Evolutionary conservation across 129 eudicot species (phyloP), one percentile per base, ranked within the genome.

Genomic region (Flaveria brownii): DNA sequence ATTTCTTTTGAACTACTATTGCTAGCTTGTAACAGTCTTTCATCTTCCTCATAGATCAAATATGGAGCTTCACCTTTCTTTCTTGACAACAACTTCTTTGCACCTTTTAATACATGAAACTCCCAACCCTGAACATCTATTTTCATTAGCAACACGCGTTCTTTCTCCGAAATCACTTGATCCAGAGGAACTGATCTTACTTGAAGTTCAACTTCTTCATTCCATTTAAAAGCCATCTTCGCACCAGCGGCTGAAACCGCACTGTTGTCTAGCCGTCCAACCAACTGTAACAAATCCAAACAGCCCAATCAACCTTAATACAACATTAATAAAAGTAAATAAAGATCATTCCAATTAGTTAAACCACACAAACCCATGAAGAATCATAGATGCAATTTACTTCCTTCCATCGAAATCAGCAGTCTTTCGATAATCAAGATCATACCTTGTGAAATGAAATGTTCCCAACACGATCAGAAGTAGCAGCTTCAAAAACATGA

Each of bases 101-200:
- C 97, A 30, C 96, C 96, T 82, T 88, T 91, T 42, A 94, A 77
- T 10, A 94, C 97, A 73, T 91, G 98, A 75, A 85, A 86, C 80
- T 91, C 98, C 98, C 96, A 94, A 3, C 98, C 98, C 65, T 94
- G 97, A 49, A 94, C 98, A 77, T 94, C 98, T 62, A 94, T 2
- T 88, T 80, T 94, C 56, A 94, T 63, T 71, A 94, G 78, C 17
- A 88, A 85, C 46, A 94, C 96, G 2, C 81, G 77, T 75, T 88
- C 97, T 0, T 89, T 64, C 13, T 91, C 98, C 13, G 82, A 82
- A 43, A 94, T 87, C 49, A 94, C 50, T 9, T 45, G 12, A 45
- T 45, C 50, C 11, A 45, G 93, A 9, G 97, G 97, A 59, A 94
- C 78, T 17, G 97, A 68, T 74, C 81, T 75, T 45, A 94, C 93